Percentiles rank a stretch among this genome's conserved stretches.
phyloP scores from a whole-genome alignment of 805 yeast genomes.

The Candida chilensis region DNA sequence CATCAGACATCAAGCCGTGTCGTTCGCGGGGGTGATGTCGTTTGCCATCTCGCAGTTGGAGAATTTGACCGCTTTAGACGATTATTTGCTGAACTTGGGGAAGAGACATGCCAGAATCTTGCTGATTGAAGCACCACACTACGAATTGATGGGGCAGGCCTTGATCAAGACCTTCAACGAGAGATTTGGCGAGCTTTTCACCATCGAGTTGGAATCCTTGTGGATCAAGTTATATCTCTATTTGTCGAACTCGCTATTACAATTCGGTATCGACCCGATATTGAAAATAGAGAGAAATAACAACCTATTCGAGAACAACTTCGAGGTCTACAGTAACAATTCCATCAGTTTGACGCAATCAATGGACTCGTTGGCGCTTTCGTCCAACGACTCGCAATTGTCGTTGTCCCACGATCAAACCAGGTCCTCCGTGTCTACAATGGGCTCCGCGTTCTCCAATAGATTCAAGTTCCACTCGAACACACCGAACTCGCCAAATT shows the following conservation, averaged over 20 bases:
- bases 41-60: conserved; percentile 60
- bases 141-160: conserved; percentile 68
- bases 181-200: conserved; percentile 43
- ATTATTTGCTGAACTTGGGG: conserved; percentile 53
- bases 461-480: too few relatives aligned
- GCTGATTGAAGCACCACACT: conserved; percentile 61
- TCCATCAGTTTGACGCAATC: too few relatives aligned
- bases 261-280: conserved; percentile 48
- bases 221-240: conserved; percentile 68
- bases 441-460: not conserved
- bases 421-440: not conserved
- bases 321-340: too few relatives aligned
- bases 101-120: conserved; percentile 69
- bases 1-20: conserved; percentile 67
- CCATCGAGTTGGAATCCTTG: conserved; percentile 52
- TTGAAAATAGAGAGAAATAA: too few relatives aligned
- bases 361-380: too few relatives aligned
- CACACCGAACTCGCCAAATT: too few relatives aligned
- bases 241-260: conserved; percentile 57
- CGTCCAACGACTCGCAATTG: not conserved
- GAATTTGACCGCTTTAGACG: conserved; percentile 46
- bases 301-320: too few relatives aligned
- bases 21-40: conserved; percentile 72
- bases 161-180: conserved; percentile 60
- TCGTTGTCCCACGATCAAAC: not conserved